Evolutionary conservation across 148 eudicot genomes (phyloP).

Genomic region (Amaranthus palmeri): DNA sequence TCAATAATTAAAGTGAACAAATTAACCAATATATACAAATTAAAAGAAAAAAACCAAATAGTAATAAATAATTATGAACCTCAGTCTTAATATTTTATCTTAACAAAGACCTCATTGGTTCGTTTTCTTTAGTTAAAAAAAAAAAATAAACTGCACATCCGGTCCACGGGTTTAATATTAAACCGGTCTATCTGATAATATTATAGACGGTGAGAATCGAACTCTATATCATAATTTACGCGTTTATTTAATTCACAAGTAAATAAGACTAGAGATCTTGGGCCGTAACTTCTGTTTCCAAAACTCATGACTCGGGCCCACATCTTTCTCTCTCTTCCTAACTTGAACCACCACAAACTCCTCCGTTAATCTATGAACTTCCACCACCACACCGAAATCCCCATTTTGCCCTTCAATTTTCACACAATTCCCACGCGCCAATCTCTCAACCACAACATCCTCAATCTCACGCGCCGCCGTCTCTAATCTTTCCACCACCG

Average conservation of each 20-base stretch:
- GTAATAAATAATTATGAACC: neutral
- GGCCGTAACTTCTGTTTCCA: conserved; percentile 26
- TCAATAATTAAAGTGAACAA: neutral
- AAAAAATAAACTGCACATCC: too few relatives aligned
- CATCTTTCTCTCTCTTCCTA: conserved; percentile 23
- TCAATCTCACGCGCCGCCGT: conserved; percentile 35
- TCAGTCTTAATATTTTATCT: conserved; percentile 1
- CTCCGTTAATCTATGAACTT: conserved; percentile 20
- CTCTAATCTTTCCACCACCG: conserved; percentile 41
- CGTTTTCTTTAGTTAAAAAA: neutral
- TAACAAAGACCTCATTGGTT: conserved; percentile 11
- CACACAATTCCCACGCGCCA: conserved; percentile 31
- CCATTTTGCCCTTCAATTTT: conserved; percentile 42
- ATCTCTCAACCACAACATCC: conserved; percentile 42
- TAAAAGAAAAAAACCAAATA: neutral
- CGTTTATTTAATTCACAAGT: neutral
- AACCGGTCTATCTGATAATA: neutral
- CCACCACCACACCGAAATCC: conserved; percentile 26
- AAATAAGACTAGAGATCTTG: conserved; percentile 9
- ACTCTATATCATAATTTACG: too few relatives aligned
- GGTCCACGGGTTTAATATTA: neutral
- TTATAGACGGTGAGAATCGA: too few relatives aligned
- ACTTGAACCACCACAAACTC: conserved; percentile 27
- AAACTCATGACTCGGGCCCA: conserved; percentile 18
- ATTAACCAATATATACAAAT: neutral